Evolutionary conservation across 306 rosid species (phyloP).

Genomic region (Crotalaria pallida): DNA sequence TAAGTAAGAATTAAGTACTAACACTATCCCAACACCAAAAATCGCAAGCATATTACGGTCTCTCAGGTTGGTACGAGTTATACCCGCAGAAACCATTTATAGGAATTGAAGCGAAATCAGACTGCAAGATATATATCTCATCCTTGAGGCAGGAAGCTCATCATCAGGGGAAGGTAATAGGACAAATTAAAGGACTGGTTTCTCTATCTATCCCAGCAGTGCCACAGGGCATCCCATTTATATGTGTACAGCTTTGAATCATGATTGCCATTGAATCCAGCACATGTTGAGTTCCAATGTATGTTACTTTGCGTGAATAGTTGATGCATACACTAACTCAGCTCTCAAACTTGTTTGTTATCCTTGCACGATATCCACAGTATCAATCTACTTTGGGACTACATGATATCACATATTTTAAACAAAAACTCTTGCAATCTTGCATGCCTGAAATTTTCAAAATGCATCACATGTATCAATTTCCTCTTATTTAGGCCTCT

Average conservation of each 20-base stretch:
- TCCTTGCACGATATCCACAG: background rate
- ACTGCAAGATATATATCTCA: background rate
- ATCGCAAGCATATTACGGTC: background rate
- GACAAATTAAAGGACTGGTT: background rate
- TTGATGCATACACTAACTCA: background rate
- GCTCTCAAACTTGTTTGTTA: background rate
- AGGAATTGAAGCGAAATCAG: background rate
- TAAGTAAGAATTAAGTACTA: too few relatives aligned
- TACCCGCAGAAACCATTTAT: background rate
- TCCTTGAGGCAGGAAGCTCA: background rate
- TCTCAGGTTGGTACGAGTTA: background rate
- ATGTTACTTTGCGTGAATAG: background rate
- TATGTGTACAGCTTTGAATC: background rate
- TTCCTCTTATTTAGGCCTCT: too few relatives aligned
- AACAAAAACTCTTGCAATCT: background rate
- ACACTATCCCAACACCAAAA: background rate
- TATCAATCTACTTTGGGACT: too few relatives aligned
- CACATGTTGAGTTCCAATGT: background rate
- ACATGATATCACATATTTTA: too few relatives aligned
- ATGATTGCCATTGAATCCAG: background rate
- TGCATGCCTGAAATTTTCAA: background rate
- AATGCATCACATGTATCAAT: too few relatives aligned
- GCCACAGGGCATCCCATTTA: too few relatives aligned
- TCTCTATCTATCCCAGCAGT: background rate
- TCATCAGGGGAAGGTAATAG: background rate